Evolutionary conservation across 2,329 filamentous ascomycete species (phyloP).

Genomic region (Penicillium hesseltinei): DNA sequence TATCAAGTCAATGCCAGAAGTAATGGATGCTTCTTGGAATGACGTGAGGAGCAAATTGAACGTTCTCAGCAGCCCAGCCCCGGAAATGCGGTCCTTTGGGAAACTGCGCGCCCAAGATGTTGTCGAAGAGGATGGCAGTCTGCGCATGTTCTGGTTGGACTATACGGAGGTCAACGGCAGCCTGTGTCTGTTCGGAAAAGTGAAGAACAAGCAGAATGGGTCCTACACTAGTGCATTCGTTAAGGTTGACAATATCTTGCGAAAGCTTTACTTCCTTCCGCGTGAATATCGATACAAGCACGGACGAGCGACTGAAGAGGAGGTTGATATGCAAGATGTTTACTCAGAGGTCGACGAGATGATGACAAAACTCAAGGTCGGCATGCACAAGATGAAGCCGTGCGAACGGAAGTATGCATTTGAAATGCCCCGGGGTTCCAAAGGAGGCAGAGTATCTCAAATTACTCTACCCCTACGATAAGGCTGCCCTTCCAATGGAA

Average conservation of each 20-base stretch:
- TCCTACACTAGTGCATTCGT: slow-evolving; percentile 87
- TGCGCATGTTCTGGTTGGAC: slow-evolving; percentile 96
- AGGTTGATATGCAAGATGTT: slow-evolving; percentile 82
- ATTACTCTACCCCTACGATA: slow-evolving; percentile 91
- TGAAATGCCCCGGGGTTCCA: slow-evolving; percentile 80
- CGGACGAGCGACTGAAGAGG: slow-evolving; percentile 69
- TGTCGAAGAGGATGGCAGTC: slow-evolving; percentile 87
- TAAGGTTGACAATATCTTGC: slow-evolving; percentile 89
- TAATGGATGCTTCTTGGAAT: slow-evolving; percentile 84
- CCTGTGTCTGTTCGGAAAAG: slow-evolving; percentile 92
- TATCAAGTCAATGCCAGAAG: slow-evolving; percentile 56
- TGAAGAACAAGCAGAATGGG: slow-evolving; percentile 79
- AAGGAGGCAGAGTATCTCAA: slow-evolving; percentile 91
- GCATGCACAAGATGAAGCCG: slow-evolving; percentile 89
- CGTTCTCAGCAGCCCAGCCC: slow-evolving; percentile 70
- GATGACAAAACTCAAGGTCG: slow-evolving; percentile 83
- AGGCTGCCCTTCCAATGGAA: slow-evolving; percentile 69
- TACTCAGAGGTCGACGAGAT: slow-evolving; percentile 84
- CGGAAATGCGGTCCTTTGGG: slow-evolving; percentile 63
- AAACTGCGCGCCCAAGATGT: slow-evolving; percentile 82
- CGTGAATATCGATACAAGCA: slow-evolving; percentile 61
- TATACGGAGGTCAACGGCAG: slow-evolving; percentile 91
- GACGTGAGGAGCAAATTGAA: slow-evolving; percentile 82
- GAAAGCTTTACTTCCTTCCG: slow-evolving; percentile 91
- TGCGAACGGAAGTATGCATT: slow-evolving; percentile 93